A percentile compares a stretch with the other conserved stretches of the same genome.
phyloP scores from a whole-genome alignment of 345 rosid species.

The Raphanus sativus region DNA sequence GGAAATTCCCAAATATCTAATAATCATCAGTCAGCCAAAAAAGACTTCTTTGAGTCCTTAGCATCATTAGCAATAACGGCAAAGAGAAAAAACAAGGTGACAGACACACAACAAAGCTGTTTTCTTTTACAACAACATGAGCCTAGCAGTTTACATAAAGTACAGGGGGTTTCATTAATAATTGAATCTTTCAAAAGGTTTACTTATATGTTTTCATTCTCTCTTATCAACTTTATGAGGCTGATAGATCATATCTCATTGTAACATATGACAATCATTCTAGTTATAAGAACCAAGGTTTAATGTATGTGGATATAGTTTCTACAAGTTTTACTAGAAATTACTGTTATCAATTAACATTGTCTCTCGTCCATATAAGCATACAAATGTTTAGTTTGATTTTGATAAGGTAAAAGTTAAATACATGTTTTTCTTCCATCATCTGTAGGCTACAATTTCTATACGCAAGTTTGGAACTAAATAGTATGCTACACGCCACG shows the following conservation, averaged over 20 bases:
- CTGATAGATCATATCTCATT: background rate
- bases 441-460: background rate
- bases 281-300: background rate
- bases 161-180: background rate
- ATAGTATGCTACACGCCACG: background rate
- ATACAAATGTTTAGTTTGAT: background rate
- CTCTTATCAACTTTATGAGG: background rate
- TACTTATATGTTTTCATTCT: constrained; percentile 1
- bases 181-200: background rate
- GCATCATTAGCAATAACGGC: constrained; percentile 25
- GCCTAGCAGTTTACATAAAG: constrained; percentile 1
- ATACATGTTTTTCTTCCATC: background rate
- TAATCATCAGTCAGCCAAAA: constrained; percentile 13
- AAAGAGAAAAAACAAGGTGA: background rate
- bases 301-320: background rate
- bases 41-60: constrained; percentile 10
- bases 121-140: background rate
- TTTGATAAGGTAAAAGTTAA: background rate
- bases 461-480: background rate
- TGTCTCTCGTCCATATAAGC: background rate
- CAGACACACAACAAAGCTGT: constrained; percentile 3
- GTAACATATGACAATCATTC: background rate
- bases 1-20: constrained; percentile 22
- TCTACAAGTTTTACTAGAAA: background rate
- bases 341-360: background rate